These are phyloP conservation scores for Rosa lucieae DNA, from an alignment of 306 rosid genomes.

Conservation along the genomic window DNA sequence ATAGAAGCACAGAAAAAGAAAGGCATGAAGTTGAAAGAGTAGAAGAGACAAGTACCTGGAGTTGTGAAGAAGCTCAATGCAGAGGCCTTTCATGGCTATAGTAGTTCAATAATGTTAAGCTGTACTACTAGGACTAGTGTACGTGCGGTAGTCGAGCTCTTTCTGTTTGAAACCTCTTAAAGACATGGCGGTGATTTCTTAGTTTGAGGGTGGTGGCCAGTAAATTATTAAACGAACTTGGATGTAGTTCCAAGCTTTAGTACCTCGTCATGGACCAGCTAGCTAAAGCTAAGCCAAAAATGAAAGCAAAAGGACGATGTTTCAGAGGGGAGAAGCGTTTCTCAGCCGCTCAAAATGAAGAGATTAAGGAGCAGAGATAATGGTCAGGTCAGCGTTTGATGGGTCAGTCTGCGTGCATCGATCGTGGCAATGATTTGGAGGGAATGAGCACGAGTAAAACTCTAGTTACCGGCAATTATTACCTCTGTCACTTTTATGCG, in stretches of 20 bases:
- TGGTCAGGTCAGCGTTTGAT: neutral
- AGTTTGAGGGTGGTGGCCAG: neutral
- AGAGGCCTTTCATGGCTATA: slow-evolving; percentile 10
- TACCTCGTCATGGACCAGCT: neutral
- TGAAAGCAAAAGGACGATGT: neutral
- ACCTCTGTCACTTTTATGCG: no score
- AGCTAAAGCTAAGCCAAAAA: neutral
- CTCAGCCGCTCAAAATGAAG: neutral
- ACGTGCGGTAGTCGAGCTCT: neutral
- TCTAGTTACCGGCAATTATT: no score
- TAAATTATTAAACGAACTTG: neutral
- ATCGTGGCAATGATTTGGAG: neutral
- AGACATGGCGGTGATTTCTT: neutral
- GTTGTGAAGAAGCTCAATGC: slow-evolving; percentile 2
- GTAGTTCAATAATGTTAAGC: neutral
- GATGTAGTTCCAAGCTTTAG: neutral
- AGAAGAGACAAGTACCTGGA: neutral
- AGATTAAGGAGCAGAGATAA: neutral
- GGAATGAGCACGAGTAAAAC: no score
- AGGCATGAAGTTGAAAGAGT: neutral
- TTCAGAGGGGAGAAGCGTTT: neutral
- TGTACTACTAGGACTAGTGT: neutral
- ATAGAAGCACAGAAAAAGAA: neutral
- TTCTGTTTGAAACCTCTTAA: neutral
- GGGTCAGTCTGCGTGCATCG: neutral